Conservation (phyloP, 1,284 basidiomycete genomes). For the Phylloporus sp. region DNA sequence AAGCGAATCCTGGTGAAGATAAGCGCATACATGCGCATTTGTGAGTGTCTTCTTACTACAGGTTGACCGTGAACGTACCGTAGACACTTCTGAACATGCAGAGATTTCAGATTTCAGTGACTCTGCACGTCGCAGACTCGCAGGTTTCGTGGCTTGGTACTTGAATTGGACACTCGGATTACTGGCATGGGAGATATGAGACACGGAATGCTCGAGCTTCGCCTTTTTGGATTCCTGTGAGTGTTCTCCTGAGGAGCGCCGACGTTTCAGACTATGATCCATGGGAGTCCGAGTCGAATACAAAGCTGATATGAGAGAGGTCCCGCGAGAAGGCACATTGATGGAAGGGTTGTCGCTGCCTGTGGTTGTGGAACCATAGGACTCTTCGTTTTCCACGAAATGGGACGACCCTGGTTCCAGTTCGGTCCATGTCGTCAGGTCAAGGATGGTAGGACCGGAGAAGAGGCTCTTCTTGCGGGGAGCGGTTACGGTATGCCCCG, state of each 20-base stretch:
- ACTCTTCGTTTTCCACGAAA: neutral
- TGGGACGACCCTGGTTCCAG: neutral
- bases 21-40: conserved; percentile 10
- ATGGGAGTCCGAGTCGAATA: neutral
- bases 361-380: neutral
- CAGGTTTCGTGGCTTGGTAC: conserved; percentile 29
- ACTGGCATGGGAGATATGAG: conserved; percentile 4
- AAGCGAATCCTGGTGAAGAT: conserved; percentile 11
- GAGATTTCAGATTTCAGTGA: conserved; percentile 31
- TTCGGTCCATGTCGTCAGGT: neutral
- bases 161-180: neutral
- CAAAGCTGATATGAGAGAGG: neutral
- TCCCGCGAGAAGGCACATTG: neutral
- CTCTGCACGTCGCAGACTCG: conserved; percentile 35
- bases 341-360: neutral
- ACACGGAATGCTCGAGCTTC: conserved; percentile 17
- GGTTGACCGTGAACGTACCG: conserved; percentile 10
- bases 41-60: neutral
- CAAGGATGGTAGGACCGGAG: neutral
- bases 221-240: conserved; percentile 21
- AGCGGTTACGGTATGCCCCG: neutral
- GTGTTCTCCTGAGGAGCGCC: conserved; percentile 7
- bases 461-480: neutral
- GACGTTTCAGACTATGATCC: conserved; percentile 22
- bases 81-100: conserved; percentile 7